A percentile compares a stretch with the other conserved stretches of the same genome.
phyloP scores from a whole-genome alignment of 2,329 filamentous ascomycete species.

The Erysiphe neolycopersici region DNA sequence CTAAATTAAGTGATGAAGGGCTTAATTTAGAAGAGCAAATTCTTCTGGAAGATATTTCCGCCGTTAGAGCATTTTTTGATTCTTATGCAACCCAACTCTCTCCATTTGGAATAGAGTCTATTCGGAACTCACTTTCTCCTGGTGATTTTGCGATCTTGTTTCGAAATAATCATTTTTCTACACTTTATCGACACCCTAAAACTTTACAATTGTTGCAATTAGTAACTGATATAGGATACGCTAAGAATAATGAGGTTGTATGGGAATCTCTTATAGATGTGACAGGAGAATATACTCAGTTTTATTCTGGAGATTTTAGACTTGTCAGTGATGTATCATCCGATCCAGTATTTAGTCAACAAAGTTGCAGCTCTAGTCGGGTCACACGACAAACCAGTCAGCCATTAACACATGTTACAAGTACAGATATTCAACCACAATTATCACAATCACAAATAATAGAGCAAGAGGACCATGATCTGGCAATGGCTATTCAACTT shows the following conservation, averaged over 20 bases:
- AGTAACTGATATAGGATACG: constrained; percentile 82
- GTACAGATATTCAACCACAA: neutral
- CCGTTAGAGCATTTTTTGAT: constrained; percentile 60
- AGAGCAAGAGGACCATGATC: constrained; percentile 54
- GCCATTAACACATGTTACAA: neutral
- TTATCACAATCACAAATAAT: constrained; percentile 11
- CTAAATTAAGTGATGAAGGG: constrained; percentile 37
- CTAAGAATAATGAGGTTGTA: constrained; percentile 66
- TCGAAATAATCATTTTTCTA: constrained; percentile 92
- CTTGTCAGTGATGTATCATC: constrained; percentile 35
- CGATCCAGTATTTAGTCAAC: constrained; percentile 1
- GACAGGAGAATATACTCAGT: constrained; percentile 55
- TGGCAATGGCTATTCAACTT: constrained; percentile 71
- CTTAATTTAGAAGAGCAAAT: constrained; percentile 50
- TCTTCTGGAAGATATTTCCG: constrained; percentile 55
- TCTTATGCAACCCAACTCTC: constrained; percentile 72
- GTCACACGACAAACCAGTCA: constrained; percentile 5
- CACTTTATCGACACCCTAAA: constrained; percentile 65
- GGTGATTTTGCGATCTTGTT: constrained; percentile 79
- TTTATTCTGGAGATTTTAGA: constrained; percentile 75
- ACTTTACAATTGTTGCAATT: constrained; percentile 52
- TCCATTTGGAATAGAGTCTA: constrained; percentile 47
- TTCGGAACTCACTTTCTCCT: constrained; percentile 41
- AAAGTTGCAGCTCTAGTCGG: constrained; percentile 5
- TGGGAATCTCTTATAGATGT: constrained; percentile 89